These are phyloP conservation scores for Monilinia polystroma DNA, from an alignment of 2,329 filamentous ascomycete species.

Conservation along the genomic window DNA sequence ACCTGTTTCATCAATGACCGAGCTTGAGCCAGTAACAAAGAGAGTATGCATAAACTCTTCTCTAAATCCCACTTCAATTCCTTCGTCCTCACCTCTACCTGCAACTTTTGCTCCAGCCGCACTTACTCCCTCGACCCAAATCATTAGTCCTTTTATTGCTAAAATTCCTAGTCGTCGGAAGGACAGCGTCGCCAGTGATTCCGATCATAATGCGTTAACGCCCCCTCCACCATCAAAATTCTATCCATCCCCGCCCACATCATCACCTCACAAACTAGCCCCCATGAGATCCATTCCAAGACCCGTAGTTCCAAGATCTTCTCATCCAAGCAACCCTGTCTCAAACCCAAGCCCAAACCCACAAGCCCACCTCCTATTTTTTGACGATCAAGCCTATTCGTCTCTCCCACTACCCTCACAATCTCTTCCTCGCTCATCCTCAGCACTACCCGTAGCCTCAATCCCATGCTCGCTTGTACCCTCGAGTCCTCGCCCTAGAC, in stretches of 20 bases:
- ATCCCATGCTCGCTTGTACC: neutral
- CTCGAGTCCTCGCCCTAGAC: rapidly evolving
- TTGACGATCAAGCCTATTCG: neutral
- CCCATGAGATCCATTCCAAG: too few relatives aligned
- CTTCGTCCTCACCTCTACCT: neutral
- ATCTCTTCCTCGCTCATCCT: neutral
- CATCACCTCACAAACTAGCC: neutral
- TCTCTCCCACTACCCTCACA: neutral
- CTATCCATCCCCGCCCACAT: slow-evolving; percentile 1
- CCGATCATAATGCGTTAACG: neutral
- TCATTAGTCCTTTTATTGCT: neutral
- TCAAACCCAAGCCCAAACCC: neutral
- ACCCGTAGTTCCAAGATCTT: neutral
- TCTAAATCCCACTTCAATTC: neutral
- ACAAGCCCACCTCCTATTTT: neutral
- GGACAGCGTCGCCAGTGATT: neutral
- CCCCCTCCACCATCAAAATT: neutral
- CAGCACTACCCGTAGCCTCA: neutral
- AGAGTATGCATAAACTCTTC: neutral
- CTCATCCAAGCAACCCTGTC: too few relatives aligned
- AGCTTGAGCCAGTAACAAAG: neutral
- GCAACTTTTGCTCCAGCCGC: rapidly evolving
- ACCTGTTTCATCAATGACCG: neutral
- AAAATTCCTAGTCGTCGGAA: neutral
- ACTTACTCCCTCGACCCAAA: neutral